Evolutionary conservation across 1,139 yeast genomes (phyloP).

Genomic region (Diutina pseudorugosa): DNA sequence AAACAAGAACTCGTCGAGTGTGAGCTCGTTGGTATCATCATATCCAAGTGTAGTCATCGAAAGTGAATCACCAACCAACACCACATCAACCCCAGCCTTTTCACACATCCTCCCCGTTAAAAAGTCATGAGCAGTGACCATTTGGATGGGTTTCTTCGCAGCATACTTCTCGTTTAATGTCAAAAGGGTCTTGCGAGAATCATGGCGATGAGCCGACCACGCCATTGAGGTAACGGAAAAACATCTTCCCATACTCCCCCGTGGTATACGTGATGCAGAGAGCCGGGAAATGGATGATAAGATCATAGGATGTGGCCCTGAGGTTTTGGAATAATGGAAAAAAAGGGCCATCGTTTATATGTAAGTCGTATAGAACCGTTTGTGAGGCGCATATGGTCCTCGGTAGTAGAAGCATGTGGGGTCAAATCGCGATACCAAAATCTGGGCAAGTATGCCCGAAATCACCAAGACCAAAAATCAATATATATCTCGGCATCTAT

Average conservation of each 20-base stretch:
- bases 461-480: too few relatives aligned
- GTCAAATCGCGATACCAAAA: too few relatives aligned
- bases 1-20: slow-evolving; percentile 67
- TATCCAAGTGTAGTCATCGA: slow-evolving; percentile 89
- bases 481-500: too few relatives aligned
- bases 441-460: too few relatives aligned
- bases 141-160: slow-evolving; percentile 44
- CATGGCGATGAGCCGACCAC: slow-evolving; percentile 7
- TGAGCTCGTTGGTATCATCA: slow-evolving; percentile 60
- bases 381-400: neutral
- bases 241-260: neutral
- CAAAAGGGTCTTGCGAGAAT: slow-evolving; percentile 17
- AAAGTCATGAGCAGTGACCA: slow-evolving; percentile 81
- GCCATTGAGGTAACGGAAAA: slow-evolving; percentile 1
- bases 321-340: neutral
- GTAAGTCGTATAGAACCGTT: neutral
- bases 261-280: neutral
- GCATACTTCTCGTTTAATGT: slow-evolving; percentile 34
- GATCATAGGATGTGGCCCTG: neutral
- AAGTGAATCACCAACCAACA: slow-evolving; percentile 82
- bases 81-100: slow-evolving; percentile 52
- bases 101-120: slow-evolving; percentile 69
- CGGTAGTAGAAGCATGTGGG: neutral
- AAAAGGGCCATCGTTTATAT: neutral
- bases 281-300: neutral